phyloP scores from a whole-genome alignment of 148 eudicot species.

The Persicaria maculosa region DNA sequence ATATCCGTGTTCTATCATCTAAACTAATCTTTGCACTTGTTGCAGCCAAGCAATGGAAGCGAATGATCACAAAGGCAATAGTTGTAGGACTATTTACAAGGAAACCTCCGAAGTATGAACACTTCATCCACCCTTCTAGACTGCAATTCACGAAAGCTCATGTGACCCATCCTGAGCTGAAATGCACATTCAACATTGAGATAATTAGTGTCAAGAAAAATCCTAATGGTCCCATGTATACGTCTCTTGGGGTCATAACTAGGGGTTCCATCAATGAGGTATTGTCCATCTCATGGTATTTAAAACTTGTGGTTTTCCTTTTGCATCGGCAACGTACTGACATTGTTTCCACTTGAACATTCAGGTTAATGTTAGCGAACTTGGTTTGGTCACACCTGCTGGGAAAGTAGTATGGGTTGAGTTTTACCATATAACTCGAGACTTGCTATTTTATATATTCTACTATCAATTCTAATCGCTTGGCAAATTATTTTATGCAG shows the following conservation, averaged over 20 bases:
- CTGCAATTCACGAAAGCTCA: constrained; percentile 93
- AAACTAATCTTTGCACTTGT: background rate
- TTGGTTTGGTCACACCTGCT: constrained; percentile 94
- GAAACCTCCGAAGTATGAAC: constrained; percentile 97
- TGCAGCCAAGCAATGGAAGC: constrained; percentile 99
- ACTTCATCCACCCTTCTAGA: constrained; percentile 83
- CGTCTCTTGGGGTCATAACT: constrained; percentile 86
- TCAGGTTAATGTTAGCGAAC: constrained; percentile 91
- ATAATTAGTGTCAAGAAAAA: constrained; percentile 96
- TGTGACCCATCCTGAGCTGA: constrained; percentile 91
- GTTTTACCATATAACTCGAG: background rate
- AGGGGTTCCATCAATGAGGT: constrained; percentile 96
- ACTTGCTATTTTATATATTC: background rate
- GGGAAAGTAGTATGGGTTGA: constrained; percentile 99
- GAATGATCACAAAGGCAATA: constrained; percentile 94
- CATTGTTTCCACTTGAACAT: constrained; percentile 1
- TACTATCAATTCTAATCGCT: background rate
- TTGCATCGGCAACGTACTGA: too few relatives aligned
- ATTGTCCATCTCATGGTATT: background rate
- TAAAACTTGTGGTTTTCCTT: too few relatives aligned
- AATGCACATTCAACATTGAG: constrained; percentile 94
- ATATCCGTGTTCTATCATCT: too few relatives aligned
- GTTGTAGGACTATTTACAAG: constrained; percentile 92
- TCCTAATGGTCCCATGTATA: constrained; percentile 93
- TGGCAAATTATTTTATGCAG: constrained; percentile 49